A percentile compares a stretch with the other conserved stretches of the same genome.
phyloP scores from a whole-genome alignment of 805 yeast genomes.

The Wickerhamiella allomyrinae region DNA sequence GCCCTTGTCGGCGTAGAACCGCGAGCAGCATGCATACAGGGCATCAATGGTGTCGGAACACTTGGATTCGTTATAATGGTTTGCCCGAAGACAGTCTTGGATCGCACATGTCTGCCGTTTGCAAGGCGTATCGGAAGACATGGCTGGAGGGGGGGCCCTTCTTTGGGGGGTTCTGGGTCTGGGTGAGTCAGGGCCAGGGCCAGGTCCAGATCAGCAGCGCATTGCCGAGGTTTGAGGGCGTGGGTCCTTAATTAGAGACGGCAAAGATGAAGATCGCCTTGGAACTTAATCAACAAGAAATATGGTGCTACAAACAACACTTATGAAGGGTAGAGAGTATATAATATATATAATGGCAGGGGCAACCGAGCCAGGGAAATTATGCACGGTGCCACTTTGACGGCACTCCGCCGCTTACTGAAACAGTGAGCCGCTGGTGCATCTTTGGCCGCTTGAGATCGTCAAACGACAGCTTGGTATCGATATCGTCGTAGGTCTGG shows the following conservation, averaged over 20 bases:
- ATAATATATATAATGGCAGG: too few species aligned
- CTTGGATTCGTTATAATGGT: conserved; percentile 55
- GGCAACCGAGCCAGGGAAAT: too few species aligned
- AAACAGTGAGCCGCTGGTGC: conserved; percentile 1
- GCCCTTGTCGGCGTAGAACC: conserved; percentile 49
- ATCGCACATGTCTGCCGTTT: conserved; percentile 16
- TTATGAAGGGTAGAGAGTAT: too few species aligned
- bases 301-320: too few species aligned
- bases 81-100: conserved; percentile 46
- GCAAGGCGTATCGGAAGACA: conserved; percentile 1
- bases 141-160: too few species aligned
- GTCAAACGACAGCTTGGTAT: neutral
- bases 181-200: too few species aligned
- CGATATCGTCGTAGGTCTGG: conserved; percentile 4
- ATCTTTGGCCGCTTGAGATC: neutral
- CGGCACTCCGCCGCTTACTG: conserved; percentile 1
- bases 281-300: too few species aligned
- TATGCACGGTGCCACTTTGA: neutral
- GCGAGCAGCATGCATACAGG: conserved; percentile 60
- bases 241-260: too few species aligned
- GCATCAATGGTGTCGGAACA: conserved; percentile 58
- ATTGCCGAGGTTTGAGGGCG: too few species aligned
- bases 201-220: too few species aligned
- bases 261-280: too few species aligned
- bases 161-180: too few species aligned